Percentiles rank a stretch among this genome's conserved stretches.
Evolutionary conservation across 192 early-diverging fungal genomes (phyloP).

Genomic region (Coemansia sp.): DNA sequence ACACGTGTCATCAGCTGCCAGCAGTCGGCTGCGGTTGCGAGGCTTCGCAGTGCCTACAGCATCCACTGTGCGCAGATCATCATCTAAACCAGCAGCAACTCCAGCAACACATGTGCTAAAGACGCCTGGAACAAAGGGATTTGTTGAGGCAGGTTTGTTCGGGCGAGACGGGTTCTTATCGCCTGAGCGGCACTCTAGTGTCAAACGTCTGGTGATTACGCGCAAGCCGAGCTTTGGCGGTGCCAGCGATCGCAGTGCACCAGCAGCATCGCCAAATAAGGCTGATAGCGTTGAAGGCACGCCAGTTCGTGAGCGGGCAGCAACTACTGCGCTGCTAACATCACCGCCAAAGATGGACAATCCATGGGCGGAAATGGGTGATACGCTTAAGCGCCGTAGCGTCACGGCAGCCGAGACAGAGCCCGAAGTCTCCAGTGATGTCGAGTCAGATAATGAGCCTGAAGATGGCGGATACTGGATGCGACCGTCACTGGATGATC

Average conservation of each 20-base stretch:
- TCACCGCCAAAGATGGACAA: conserved; percentile 18
- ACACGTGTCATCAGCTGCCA: conserved; percentile 57
- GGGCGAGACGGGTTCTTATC: conserved; percentile 57
- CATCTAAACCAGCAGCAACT: conserved; percentile 35
- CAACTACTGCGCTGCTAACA: conserved; percentile 1
- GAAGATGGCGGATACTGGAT: conserved; percentile 68
- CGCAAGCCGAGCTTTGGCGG: conserved; percentile 37
- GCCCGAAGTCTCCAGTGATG: conserved; percentile 10
- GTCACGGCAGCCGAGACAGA: background rate
- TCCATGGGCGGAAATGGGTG: conserved; percentile 15
- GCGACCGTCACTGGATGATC: conserved; percentile 67
- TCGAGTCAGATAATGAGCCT: conserved; percentile 5
- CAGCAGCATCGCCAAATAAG: no score
- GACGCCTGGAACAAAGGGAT: no score
- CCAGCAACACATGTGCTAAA: conserved; percentile 16
- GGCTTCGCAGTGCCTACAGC: conserved; percentile 58
- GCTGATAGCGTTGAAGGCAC: no score
- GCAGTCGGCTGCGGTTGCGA: conserved; percentile 64
- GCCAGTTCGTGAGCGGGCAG: conserved; percentile 10
- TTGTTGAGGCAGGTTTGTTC: conserved; percentile 20
- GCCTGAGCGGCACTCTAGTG: conserved; percentile 64
- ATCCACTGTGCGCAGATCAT: conserved; percentile 11
- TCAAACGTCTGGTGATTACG: conserved; percentile 71
- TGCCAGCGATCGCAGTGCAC: no score
- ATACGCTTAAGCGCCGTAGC: background rate